phyloP scores from a whole-genome alignment of 108 stramenopile genomes.

The Skeletonema grethae region DNA sequence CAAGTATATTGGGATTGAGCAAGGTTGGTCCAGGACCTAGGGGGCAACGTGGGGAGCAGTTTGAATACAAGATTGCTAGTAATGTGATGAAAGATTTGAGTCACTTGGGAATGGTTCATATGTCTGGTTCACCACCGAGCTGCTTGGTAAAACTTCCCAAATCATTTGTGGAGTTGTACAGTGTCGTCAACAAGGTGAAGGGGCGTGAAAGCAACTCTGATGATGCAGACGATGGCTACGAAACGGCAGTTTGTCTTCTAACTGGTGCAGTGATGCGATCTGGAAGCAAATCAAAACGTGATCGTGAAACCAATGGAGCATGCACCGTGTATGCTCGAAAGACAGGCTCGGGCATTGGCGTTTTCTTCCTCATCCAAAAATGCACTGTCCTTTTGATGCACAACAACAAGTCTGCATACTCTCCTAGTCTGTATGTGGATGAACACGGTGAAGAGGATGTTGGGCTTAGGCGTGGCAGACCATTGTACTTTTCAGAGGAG shows the following conservation, averaged over 20 bases:
- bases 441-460: slow-evolving; percentile 95
- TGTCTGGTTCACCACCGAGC: slow-evolving; percentile 49
- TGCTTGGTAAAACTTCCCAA: slow-evolving; percentile 82
- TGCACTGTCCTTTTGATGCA: slow-evolving; percentile 92
- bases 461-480: slow-evolving; percentile 80
- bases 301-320: slow-evolving; percentile 59
- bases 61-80: slow-evolving; percentile 67
- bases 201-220: slow-evolving; percentile 62
- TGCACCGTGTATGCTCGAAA: slow-evolving; percentile 88
- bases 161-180: slow-evolving; percentile 89
- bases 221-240: slow-evolving; percentile 66
- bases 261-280: slow-evolving; percentile 88
- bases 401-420: slow-evolving; percentile 93
- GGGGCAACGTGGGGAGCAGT: slow-evolving; percentile 52
- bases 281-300: slow-evolving; percentile 57
- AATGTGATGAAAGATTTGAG: slow-evolving; percentile 81
- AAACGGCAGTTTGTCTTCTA: slow-evolving; percentile 90
- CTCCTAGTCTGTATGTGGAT: slow-evolving; percentile 89
- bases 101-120: slow-evolving; percentile 78
- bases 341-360: slow-evolving; percentile 85
- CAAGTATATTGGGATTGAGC: slow-evolving; percentile 68
- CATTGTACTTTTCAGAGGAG: slow-evolving; percentile 84
- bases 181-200: slow-evolving; percentile 82
- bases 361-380: slow-evolving; percentile 92
- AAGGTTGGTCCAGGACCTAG: slow-evolving; percentile 70